These are phyloP conservation scores for Candida boleticola DNA, from an alignment of 805 yeast species.

Conservation along the genomic window DNA sequence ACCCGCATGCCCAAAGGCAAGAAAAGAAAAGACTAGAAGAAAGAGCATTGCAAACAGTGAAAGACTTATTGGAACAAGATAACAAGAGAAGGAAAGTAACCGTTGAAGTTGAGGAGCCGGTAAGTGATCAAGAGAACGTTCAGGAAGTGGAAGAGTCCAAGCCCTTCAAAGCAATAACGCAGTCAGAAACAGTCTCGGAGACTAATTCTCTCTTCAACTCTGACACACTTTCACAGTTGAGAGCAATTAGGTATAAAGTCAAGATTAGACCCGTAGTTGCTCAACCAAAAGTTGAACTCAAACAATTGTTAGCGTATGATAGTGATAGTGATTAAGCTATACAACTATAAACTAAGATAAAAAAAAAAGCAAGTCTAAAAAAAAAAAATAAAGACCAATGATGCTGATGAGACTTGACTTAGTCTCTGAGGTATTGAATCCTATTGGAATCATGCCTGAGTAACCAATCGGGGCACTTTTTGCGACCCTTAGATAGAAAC, in stretches of 20 bases:
- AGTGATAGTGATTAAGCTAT: neutral
- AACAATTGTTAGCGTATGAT: neutral
- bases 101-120: slow-evolving; percentile 8
- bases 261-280: neutral
- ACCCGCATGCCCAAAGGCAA: slow-evolving; percentile 57
- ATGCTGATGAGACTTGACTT: too few relatives aligned
- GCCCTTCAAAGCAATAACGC: neutral
- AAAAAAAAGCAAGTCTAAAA: too few relatives aligned
- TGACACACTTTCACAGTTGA: neutral
- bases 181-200: neutral
- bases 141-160: slow-evolving; percentile 1
- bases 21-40: slow-evolving; percentile 51
- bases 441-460: slow-evolving; percentile 14
- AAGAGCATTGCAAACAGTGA: slow-evolving; percentile 53
- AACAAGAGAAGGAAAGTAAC: slow-evolving; percentile 10
- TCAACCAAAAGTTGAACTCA: neutral
- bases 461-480: slow-evolving; percentile 28
- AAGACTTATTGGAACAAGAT: slow-evolving; percentile 32
- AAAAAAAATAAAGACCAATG: too few relatives aligned
- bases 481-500: slow-evolving; percentile 41
- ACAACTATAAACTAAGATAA: neutral
- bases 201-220: neutral
- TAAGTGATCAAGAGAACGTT: neutral
- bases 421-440: slow-evolving; percentile 14
- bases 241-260: neutral